Evolutionary conservation across 164 flowering plant species (phyloP).

Genomic region (Chloranthus sessilifolius): DNA sequence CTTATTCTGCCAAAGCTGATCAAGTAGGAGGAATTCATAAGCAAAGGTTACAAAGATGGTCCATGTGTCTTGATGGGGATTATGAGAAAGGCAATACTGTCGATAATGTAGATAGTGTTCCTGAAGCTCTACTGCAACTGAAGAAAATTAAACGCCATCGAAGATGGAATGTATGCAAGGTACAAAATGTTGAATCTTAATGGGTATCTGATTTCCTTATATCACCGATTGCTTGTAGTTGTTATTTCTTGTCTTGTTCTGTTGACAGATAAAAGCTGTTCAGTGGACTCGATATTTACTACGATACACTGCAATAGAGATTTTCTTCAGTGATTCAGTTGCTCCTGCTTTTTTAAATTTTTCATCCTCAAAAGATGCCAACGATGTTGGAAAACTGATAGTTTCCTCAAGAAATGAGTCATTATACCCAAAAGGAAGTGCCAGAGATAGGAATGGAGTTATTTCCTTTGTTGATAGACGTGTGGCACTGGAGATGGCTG

Average conservation of each 20-base stretch:
- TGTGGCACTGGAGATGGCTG: slow-evolving; percentile 87
- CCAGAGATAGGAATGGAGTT: slow-evolving; percentile 58
- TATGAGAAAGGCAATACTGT: slow-evolving; percentile 36
- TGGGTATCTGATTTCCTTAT: background rate
- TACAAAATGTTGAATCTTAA: slow-evolving; percentile 14
- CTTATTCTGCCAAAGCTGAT: slow-evolving; percentile 41
- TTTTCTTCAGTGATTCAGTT: slow-evolving; percentile 75
- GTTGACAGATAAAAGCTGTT: slow-evolving; percentile 74
- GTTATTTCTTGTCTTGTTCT: slow-evolving; percentile 5
- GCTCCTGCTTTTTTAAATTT: slow-evolving; percentile 88
- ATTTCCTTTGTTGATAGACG: slow-evolving; percentile 90
- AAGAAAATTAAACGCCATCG: slow-evolving; percentile 70
- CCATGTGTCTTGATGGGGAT: slow-evolving; percentile 28
- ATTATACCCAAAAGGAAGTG: slow-evolving; percentile 60
- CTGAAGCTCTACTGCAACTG: slow-evolving; percentile 25
- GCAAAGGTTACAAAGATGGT: slow-evolving; percentile 41
- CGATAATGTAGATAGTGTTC: slow-evolving; percentile 24
- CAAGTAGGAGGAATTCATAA: slow-evolving; percentile 32
- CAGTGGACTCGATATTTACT: slow-evolving; percentile 97
- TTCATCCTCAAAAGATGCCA: slow-evolving; percentile 72
- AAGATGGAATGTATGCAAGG: slow-evolving; percentile 86
- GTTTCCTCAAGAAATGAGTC: slow-evolving; percentile 81
- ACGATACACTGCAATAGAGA: slow-evolving; percentile 84
- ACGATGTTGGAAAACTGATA: slow-evolving; percentile 80
- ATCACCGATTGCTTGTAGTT: background rate